Conservation (phyloP, 495 filamentous ascomycete genomes). For the Podospora comata region DNA sequence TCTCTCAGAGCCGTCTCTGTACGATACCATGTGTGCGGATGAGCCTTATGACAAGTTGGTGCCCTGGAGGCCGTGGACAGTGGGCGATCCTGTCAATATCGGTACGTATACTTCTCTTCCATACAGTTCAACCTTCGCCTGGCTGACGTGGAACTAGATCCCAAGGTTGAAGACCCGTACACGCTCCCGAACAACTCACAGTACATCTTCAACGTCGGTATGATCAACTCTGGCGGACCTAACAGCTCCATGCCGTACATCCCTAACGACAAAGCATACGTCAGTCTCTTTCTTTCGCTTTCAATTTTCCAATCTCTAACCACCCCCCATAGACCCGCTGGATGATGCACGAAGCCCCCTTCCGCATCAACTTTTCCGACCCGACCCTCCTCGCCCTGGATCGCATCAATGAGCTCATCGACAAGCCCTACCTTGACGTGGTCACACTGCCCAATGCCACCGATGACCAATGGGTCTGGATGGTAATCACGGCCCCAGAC, state of each 20-base stretch:
- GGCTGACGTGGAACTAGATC: background rate
- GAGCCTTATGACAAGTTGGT: slow-evolving; percentile 14
- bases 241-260: background rate
- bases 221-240: slow-evolving; percentile 8
- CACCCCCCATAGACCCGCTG: slow-evolving; percentile 5
- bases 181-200: slow-evolving; percentile 7
- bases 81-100: slow-evolving; percentile 20
- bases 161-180: background rate
- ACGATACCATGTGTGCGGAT: slow-evolving; percentile 17
- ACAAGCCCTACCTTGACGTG: slow-evolving; percentile 11
- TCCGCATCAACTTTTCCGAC: slow-evolving; percentile 42
- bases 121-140: no score
- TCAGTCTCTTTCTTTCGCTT: background rate
- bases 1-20: slow-evolving; percentile 17
- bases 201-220: slow-evolving; percentile 20
- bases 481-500: slow-evolving; percentile 19
- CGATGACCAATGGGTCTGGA: slow-evolving; percentile 18
- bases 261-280: background rate
- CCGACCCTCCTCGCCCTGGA: slow-evolving; percentile 28
- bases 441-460: background rate
- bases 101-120: background rate
- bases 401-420: background rate
- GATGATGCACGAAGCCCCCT: slow-evolving; percentile 17
- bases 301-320: background rate
- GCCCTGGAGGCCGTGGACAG: slow-evolving; percentile 12